Evolutionary conservation across 202 grass and related monocot species (phyloP).

Genomic region (Bolboschoenoplectus hybrid): DNA sequence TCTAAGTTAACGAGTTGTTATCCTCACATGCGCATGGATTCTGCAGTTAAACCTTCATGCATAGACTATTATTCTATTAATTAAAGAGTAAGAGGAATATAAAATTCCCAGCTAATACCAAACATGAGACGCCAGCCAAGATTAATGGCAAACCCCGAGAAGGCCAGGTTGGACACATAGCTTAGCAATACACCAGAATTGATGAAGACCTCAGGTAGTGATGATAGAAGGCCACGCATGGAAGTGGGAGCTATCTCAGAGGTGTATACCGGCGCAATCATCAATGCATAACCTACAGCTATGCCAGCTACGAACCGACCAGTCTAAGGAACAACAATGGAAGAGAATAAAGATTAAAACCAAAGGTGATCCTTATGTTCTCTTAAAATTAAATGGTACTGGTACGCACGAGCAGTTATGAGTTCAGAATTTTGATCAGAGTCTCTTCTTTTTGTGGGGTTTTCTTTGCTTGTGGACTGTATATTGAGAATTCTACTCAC

Average conservation of each 20-base stretch:
- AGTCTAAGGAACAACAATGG: not conserved
- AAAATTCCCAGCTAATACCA: conserved; percentile 33
- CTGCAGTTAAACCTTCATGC: not conserved
- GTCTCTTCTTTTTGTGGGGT: not conserved
- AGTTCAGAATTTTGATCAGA: not conserved
- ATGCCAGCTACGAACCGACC: conserved; percentile 62
- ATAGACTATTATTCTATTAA: not conserved
- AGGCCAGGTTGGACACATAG: conserved; percentile 83
- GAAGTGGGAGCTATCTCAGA: conserved; percentile 79
- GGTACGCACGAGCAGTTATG: not conserved
- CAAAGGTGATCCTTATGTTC: not conserved
- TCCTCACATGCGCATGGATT: not conserved
- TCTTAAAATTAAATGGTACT: too few species aligned
- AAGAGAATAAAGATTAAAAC: not conserved
- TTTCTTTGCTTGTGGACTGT: not conserved
- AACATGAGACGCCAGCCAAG: conserved; percentile 85
- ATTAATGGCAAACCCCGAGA: conserved; percentile 55
- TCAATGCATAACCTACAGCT: conserved; percentile 57
- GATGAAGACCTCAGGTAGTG: conserved; percentile 81
- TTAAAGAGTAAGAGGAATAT: conserved; percentile 3
- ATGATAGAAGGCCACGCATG: conserved; percentile 69
- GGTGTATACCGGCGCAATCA: conserved; percentile 76
- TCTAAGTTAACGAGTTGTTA: not conserved
- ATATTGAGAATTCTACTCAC: not conserved
- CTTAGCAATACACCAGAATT: conserved; percentile 76